phyloP scores from a whole-genome alignment of 2,329 filamentous ascomycete genomes.

The Aspergillus ochraceoroseus region DNA sequence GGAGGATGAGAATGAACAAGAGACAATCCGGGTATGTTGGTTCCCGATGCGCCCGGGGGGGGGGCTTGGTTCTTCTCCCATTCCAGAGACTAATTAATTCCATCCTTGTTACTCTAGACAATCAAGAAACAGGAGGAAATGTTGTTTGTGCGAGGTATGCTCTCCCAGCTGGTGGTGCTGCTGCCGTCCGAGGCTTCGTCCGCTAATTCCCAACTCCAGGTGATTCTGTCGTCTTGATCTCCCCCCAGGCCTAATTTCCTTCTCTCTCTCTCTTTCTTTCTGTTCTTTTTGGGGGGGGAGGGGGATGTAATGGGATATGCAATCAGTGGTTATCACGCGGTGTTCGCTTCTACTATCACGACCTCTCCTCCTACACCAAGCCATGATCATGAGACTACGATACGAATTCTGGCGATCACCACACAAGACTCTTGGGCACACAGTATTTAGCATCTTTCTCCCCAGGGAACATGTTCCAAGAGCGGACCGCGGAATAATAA shows the following conservation, averaged over 20 bases:
- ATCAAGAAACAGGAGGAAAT: slow-evolving; percentile 97
- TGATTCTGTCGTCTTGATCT: slow-evolving; percentile 68
- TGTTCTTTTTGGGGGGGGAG: too few relatives aligned
- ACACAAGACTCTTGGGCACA: slow-evolving; percentile 2
- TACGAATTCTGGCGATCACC: slow-evolving; percentile 5
- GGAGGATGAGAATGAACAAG: slow-evolving; percentile 71
- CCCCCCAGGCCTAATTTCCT: slow-evolving; percentile 50
- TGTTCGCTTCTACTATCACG: slow-evolving; percentile 4
- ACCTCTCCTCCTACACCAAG: slow-evolving; percentile 8
- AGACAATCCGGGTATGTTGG: slow-evolving; percentile 63
- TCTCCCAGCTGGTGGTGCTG: too few relatives aligned
- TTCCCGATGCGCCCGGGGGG: too few relatives aligned
- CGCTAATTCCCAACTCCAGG: slow-evolving; percentile 46
- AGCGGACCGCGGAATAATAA: too few relatives aligned
- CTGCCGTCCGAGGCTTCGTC: slow-evolving; percentile 11
- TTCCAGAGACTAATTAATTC: not conserved
- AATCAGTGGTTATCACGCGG: slow-evolving; percentile 8
- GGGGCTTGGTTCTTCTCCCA: too few relatives aligned
- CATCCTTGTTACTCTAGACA: slow-evolving; percentile 53
- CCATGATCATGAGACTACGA: slow-evolving; percentile 14
- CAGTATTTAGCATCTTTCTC: too few relatives aligned
- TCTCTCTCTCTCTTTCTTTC: too few relatives aligned
- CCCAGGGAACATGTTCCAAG: too few relatives aligned
- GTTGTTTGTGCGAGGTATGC: slow-evolving; percentile 92
- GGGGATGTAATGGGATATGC: slow-evolving; percentile 1